Percentiles rank a stretch among this genome's conserved stretches.
Conservation (phyloP, 2,329 filamentous ascomycete genomes). For the Trichothecium sympodiale region DNA sequence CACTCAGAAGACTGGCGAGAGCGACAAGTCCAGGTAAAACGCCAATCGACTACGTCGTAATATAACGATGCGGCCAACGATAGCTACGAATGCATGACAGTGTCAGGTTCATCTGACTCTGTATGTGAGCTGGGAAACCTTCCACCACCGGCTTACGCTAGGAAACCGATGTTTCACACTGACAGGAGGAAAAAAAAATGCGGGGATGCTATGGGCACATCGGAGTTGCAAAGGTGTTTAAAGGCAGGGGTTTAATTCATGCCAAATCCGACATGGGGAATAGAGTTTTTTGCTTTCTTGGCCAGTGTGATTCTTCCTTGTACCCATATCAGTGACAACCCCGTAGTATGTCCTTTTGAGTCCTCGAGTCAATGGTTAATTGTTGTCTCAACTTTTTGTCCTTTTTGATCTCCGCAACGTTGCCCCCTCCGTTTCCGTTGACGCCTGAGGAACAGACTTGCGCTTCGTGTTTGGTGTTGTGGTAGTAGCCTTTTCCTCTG, state of each 20-base stretch:
- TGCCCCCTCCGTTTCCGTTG: neutral
- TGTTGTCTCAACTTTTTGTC: conserved; percentile 2
- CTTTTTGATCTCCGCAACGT: conserved; percentile 7
- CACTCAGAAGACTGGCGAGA: conserved; percentile 36
- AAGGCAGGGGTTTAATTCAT: no score
- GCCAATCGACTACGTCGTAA: neutral
- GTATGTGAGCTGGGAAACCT: neutral
- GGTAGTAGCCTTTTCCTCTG: conserved; percentile 1
- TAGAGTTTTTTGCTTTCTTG: no score
- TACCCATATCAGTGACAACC: no score
- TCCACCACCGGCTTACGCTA: no score
- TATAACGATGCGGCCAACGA: neutral
- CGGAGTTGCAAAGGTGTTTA: no score
- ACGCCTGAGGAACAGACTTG: neutral
- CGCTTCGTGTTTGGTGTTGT: conserved; percentile 5
- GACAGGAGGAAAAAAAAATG: no score
- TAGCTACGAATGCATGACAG: neutral
- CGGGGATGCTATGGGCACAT: no score
- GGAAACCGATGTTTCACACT: no score
- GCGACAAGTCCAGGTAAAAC: conserved; percentile 48
- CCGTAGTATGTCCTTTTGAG: no score
- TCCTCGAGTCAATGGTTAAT: no score
- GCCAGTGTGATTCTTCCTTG: no score
- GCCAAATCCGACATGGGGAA: no score
- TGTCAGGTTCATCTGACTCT: neutral